Base-by-base conservation (phyloP, 495 filamentous ascomycete species). In the Lophiostoma macrostomum region DNA sequence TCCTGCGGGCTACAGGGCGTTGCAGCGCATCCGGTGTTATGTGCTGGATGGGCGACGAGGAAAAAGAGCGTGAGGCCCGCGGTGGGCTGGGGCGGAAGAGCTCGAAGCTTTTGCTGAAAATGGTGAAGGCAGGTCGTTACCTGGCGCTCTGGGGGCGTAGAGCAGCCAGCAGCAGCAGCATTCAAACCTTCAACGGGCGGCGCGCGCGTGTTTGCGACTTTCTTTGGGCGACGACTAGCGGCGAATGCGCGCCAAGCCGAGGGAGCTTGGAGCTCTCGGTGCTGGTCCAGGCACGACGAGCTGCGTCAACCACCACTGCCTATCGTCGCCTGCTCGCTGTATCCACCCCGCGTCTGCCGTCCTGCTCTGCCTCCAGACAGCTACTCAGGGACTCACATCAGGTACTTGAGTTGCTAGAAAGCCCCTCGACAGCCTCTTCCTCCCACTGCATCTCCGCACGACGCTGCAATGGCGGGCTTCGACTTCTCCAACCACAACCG, bases 401-500 rank as follows among this genome's bases (percentile, higher is more conserved):
- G n/a, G n/a, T n/a, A n/a, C n/a, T n/a, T n/a, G n/a, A n/a, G n/a
- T n/a, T n/a, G n/a, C n/a, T n/a, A n/a, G n/a, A n/a, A n/a, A n/a
- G n/a, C n/a, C 24, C 37, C 42, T 28, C 31, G 19, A 24, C 7
- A 13, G 30, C 12, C n/a, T 46, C 20, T 23, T 10, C 34, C 28
- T 38, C 27, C 37, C 24, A 34, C 18, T 51, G 28, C 37, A n/a
- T n/a, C n/a, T 27, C 50, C 50, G 27, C 16, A 5, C 3, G 6
- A 20, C 19, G 4, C 28, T 2, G 34, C 63, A 61, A 98, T 99
- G 94, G 83, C 87, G 57, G 94, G 94, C 78, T 96, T 99, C 80
- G 93, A 97, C 76, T 99, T 99, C 79, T 91, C 88, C 67, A 97
- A 97, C 78, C 88, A 96, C 81, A 91, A 95, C 77, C 89, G 94